These are phyloP conservation scores for Fraxinus quadrangulata DNA, from an alignment of 257 asterid species.

Conservation along the genomic window DNA sequence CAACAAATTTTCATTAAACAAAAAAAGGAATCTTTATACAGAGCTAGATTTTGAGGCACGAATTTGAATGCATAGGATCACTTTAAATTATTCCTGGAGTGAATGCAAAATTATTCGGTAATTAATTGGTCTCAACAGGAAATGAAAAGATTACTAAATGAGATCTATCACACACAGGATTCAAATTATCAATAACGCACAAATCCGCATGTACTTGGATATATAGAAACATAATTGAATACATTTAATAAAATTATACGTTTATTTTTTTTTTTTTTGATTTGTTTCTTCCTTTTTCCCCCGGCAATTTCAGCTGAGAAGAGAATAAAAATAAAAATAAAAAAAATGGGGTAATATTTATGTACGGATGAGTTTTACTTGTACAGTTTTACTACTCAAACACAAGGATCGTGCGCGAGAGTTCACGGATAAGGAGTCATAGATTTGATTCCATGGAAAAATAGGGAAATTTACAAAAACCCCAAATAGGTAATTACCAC, in stretches of 20 bases:
- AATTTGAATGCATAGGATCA: slow-evolving; percentile 40
- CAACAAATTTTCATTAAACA: slow-evolving; percentile 20
- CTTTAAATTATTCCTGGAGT: slow-evolving; percentile 11
- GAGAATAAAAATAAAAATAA: not conserved
- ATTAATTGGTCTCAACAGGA: slow-evolving; percentile 3
- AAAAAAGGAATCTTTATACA: not conserved
- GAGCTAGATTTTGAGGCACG: slow-evolving; percentile 29
- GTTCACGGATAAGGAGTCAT: not conserved
- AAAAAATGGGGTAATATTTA: not conserved
- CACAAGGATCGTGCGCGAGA: not conserved
- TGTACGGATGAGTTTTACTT: not conserved
- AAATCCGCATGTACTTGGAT: slow-evolving; percentile 1
- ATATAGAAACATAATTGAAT: not conserved
- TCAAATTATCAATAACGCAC: slow-evolving; percentile 13
- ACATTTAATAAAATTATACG: not conserved
- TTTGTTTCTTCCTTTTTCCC: not conserved
- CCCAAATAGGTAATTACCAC: no score
- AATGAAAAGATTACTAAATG: not conserved
- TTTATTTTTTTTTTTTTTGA: not conserved
- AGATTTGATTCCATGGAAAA: no score
- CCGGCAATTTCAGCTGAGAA: not conserved
- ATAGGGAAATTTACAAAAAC: no score
- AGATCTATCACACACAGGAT: slow-evolving; percentile 33
- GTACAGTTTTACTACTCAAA: not conserved
- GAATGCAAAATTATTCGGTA: slow-evolving; percentile 20